phyloP scores from a whole-genome alignment of 352 stramenopile species.

The Pythium insidiosum region DNA sequence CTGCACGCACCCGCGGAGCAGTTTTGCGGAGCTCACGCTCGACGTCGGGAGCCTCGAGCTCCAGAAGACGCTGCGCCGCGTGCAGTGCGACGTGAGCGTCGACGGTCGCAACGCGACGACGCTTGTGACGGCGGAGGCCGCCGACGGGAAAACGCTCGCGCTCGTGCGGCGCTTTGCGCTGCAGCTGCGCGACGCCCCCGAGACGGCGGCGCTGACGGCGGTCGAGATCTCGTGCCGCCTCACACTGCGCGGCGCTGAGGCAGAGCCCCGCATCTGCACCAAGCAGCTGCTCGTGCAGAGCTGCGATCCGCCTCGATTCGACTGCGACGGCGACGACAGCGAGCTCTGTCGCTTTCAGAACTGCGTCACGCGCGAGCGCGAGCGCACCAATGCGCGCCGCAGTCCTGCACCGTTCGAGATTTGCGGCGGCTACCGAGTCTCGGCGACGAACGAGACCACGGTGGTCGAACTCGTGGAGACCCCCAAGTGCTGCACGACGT shows the following conservation, averaged over 20 bases:
- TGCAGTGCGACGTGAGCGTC: background rate
- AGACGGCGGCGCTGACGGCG: background rate
- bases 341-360: too few species aligned
- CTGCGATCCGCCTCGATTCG: background rate
- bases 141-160: too few species aligned
- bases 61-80: background rate
- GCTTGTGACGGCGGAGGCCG: background rate
- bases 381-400: too few species aligned
- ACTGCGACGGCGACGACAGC: too few species aligned
- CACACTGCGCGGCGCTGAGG: background rate
- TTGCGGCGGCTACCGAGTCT: too few species aligned
- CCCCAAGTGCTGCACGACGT: too few species aligned
- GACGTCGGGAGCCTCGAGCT: conserved; percentile 8
- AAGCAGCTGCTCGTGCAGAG: background rate
- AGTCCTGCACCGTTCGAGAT: too few species aligned
- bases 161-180: background rate
- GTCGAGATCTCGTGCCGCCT: background rate
- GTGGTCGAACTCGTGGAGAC: too few species aligned
- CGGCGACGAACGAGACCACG: too few species aligned
- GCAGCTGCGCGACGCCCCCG: background rate
- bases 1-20: conserved; percentile 45
- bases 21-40: conserved; percentile 63
- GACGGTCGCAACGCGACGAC: too few species aligned
- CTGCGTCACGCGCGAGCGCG: too few species aligned
- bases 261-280: background rate